Conservation (phyloP, 2,329 filamentous ascomycete species). For the Fusarium irregulare region DNA sequence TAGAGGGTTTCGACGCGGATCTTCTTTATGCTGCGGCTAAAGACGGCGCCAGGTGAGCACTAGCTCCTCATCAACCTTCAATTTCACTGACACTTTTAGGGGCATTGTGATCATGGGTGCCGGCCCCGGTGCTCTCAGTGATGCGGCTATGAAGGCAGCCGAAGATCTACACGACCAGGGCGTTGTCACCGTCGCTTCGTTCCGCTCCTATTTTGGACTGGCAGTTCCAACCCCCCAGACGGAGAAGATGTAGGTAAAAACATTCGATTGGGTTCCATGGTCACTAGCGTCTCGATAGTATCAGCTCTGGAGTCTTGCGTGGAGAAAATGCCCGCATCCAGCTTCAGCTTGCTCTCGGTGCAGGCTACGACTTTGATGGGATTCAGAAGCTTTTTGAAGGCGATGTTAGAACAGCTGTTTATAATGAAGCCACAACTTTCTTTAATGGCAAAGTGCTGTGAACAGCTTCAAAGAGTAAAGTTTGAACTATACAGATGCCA, state of each 20-base stretch:
- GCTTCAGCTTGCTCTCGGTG: conserved; percentile 49
- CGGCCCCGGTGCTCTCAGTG: conserved; percentile 46
- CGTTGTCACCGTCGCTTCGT: conserved; percentile 46
- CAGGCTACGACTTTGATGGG: conserved; percentile 45
- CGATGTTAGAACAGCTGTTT: conserved; percentile 16
- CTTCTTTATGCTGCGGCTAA: not conserved
- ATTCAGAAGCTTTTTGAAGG: conserved; percentile 48
- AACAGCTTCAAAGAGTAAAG: not conserved
- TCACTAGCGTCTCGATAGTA: conserved; percentile 13
- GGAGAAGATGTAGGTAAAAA: not conserved
- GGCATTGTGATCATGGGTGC: conserved; percentile 49
- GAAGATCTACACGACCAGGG: conserved; percentile 44
- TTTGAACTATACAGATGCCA: no score
- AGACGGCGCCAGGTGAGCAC: not conserved
- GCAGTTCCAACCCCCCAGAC: not conserved
- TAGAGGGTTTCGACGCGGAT: not conserved
- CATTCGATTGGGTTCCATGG: not conserved
- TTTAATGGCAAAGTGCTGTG: not conserved
- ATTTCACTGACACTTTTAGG: conserved; percentile 23
- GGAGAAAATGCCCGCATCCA: conserved; percentile 49
- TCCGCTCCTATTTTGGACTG: conserved; percentile 36
- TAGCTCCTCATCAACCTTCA: conserved; percentile 42
- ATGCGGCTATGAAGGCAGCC: conserved; percentile 43
- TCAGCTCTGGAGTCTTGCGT: conserved; percentile 46
- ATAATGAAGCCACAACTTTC: not conserved